Evolutionary conservation across 306 rosid genomes (phyloP).

Genomic region (Rubus parviflorus): DNA sequence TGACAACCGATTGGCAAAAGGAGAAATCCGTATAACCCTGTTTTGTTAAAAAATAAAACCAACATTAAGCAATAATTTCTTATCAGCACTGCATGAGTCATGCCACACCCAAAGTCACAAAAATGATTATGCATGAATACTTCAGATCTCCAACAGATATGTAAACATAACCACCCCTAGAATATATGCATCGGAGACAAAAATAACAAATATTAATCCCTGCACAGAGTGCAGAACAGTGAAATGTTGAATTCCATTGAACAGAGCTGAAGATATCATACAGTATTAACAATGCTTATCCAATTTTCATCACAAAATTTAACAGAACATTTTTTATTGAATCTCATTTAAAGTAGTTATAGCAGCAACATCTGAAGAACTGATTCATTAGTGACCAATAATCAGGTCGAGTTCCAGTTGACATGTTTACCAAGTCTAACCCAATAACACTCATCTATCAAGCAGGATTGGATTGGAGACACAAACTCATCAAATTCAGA

Average conservation of each 20-base stretch:
- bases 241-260: not conserved
- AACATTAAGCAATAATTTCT: not conserved
- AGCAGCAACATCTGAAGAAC: not conserved
- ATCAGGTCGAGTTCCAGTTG: not conserved
- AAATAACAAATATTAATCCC: not conserved
- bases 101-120: not conserved
- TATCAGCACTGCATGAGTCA: not conserved
- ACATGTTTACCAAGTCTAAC: not conserved
- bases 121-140: not conserved
- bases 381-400: not conserved
- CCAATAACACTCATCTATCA: not conserved
- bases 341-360: slow-evolving; percentile 1
- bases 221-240: not conserved
- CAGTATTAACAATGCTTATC: not conserved
- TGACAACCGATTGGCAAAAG: slow-evolving; percentile 93
- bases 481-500: not conserved
- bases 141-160: not conserved
- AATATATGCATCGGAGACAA: not conserved
- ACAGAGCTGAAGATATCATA: not conserved
- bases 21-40: slow-evolving; percentile 96
- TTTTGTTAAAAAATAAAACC: slow-evolving; percentile 13
- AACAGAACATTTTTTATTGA: not conserved
- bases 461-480: not conserved
- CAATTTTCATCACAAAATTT: not conserved
- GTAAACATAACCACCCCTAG: not conserved